These are phyloP conservation scores for Salinomyces thailandicus DNA, from an alignment of 2,329 filamentous ascomycete species.

Conservation along the genomic window DNA sequence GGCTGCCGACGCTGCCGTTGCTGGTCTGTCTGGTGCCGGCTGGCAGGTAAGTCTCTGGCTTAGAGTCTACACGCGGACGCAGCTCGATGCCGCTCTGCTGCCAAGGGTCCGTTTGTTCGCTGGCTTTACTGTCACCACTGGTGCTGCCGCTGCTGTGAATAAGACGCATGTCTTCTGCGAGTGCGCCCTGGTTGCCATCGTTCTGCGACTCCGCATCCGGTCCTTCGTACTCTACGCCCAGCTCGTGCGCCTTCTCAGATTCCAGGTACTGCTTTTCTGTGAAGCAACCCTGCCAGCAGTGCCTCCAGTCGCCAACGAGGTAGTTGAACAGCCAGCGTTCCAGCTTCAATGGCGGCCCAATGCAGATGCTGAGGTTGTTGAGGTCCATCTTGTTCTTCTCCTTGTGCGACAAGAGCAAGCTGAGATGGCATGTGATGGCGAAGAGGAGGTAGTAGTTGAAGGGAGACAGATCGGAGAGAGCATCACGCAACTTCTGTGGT, in stretches of 20 bases:
- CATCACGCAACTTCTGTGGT: slow-evolving; percentile 77
- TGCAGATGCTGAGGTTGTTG: slow-evolving; percentile 89
- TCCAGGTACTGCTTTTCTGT: slow-evolving; percentile 55
- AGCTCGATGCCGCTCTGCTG: slow-evolving; percentile 1
- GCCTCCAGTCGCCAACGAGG: slow-evolving; percentile 86
- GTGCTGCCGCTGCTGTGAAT: slow-evolving; percentile 10
- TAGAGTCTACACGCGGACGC: slow-evolving; percentile 11
- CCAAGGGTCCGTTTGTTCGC: slow-evolving; percentile 2
- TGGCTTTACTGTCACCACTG: slow-evolving; percentile 4
- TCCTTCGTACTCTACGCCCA: slow-evolving; percentile 10
- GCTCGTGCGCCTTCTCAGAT: slow-evolving; percentile 16
- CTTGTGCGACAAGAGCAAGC: slow-evolving; percentile 77
- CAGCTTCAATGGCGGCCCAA: slow-evolving; percentile 93
- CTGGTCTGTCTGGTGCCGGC: slow-evolving; percentile 5
- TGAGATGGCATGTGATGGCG: slow-evolving; percentile 92
- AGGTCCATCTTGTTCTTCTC: slow-evolving; percentile 99
- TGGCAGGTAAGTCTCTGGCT: slow-evolving; percentile 17
- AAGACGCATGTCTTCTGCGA: slow-evolving; percentile 4
- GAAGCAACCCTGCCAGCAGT: slow-evolving; percentile 94
- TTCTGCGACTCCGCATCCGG: neutral
- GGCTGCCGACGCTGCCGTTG: slow-evolving; percentile 1
- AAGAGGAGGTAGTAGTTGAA: slow-evolving; percentile 98
- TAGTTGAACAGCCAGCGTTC: slow-evolving; percentile 94
- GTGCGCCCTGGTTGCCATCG: neutral
- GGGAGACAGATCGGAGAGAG: slow-evolving; percentile 84